phyloP scores from a whole-genome alignment of 2,329 filamentous ascomycete genomes.

The Xylariaceae sp. region DNA sequence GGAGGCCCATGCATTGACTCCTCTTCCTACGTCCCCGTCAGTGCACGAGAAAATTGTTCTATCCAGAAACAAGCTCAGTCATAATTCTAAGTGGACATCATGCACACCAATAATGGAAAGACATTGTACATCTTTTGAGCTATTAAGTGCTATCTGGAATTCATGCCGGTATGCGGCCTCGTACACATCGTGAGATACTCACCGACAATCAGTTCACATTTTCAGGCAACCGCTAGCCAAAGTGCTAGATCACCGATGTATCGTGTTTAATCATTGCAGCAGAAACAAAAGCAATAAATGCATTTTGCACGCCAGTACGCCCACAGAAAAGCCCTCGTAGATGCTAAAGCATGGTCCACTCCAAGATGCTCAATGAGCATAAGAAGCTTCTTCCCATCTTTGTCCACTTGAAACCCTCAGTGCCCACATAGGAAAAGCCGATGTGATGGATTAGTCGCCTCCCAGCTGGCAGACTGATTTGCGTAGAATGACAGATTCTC shows the following conservation, averaged over 20 bases:
- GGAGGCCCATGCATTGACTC: too few relatives aligned
- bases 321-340: constrained; percentile 35
- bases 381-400: constrained; percentile 34
- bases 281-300: too few relatives aligned
- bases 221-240: constrained; percentile 8
- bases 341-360: constrained; percentile 32
- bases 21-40: background rate
- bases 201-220: constrained; percentile 18
- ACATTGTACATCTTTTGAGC: constrained; percentile 12
- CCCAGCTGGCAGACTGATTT: constrained; percentile 4
- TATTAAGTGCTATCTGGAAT: constrained; percentile 9
- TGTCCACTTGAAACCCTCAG: constrained; percentile 31
- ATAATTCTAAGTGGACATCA: background rate
- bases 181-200: constrained; percentile 24
- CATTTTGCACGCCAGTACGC: constrained; percentile 26
- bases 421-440: constrained; percentile 36
- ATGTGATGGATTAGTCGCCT: constrained; percentile 14
- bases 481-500: constrained; percentile 20
- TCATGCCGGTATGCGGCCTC: constrained; percentile 3
- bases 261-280: background rate
- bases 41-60: background rate
- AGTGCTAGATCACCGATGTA: background rate
- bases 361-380: constrained; percentile 25
- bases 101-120: constrained; percentile 1
- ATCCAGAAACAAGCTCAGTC: background rate